Evolutionary conservation across 352 stramenopile genomes (phyloP), one percentile per base, ranked within the genome.

Genomic region (Detonula confervacea): DNA sequence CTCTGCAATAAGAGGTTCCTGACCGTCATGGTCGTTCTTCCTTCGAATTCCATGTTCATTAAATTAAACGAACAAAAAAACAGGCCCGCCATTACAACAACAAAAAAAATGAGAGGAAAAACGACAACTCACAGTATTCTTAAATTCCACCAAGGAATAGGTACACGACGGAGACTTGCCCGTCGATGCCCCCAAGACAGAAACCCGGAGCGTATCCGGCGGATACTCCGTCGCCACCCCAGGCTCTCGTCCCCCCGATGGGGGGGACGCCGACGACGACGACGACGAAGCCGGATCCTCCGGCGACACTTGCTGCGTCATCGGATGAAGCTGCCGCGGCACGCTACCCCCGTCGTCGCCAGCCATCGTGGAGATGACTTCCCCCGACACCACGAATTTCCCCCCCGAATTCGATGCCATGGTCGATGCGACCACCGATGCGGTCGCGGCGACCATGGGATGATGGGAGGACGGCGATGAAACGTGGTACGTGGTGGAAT

Each of bases 131-230:
- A 87, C 79, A 71, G 59, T 82, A 65, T 87, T 87, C 25, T 52
- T 57, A 75, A 87, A 87, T 46, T 82, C 73, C 33, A 83, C 79
- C 61, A 86, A 66, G 16, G 79, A 86, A 74, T 76, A 77, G 8
- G 73, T 57, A 55, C 79, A 87, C 9, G 20, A 27, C 18, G 68
- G 49, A 62, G 49, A 67, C 29, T 67, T 62, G 46, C 78, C 71
- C 54, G 55, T 69, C 1, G 25, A 63, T 12, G 73, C 25, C 24
- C 79, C 79, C 59, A 83, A 56, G 1, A 87, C 63, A 14, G 69
- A 66, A 0, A 83, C 55, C 42, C 80, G 77, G 33, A 87, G 72
- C 16, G 70, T 79, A 68, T 80, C 67, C n/a, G 59, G 35, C 35
- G 68, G 68, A 47, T 55, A 42, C 14, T 77, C 68, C 14, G 51